Percentiles rank a stretch among this genome's conserved stretches.
These are phyloP conservation scores for Porphyrellus sp. DNA, from an alignment of 1,284 basidiomycete genomes.

Conservation along the genomic window DNA sequence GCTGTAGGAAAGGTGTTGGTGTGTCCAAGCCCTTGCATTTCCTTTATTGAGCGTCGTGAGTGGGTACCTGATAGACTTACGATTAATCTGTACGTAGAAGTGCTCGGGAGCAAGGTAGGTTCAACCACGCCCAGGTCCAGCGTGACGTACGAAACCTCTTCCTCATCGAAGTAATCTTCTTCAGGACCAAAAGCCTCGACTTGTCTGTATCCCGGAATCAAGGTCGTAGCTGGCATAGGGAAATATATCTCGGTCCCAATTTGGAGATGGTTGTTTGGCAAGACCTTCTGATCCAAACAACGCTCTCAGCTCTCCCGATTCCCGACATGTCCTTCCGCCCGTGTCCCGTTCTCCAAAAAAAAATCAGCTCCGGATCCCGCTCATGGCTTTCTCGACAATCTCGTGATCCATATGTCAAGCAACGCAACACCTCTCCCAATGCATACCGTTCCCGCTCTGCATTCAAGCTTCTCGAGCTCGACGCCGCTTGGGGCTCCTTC, in stretches of 20 bases:
- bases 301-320: neutral
- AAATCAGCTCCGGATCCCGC: constrained; percentile 40
- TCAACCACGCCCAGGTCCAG: constrained; percentile 70
- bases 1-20: constrained; percentile 67
- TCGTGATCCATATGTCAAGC: constrained; percentile 66
- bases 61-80: constrained; percentile 42
- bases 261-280: constrained; percentile 13
- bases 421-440: constrained; percentile 44
- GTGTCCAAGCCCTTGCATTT: constrained; percentile 64
- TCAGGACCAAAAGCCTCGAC: constrained; percentile 59
- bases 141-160: constrained; percentile 65
- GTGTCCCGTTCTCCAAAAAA: constrained; percentile 28
- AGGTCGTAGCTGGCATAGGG: constrained; percentile 21
- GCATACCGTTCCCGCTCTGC: constrained; percentile 77
- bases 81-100: constrained; percentile 64
- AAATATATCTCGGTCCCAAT: neutral
- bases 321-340: constrained; percentile 33
- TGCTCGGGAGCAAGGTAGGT: constrained; percentile 67
- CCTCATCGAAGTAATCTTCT: constrained; percentile 60
- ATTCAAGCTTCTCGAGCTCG: constrained; percentile 80
- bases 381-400: constrained; percentile 62
- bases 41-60: neutral
- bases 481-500: constrained; percentile 51
- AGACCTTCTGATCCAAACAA: constrained; percentile 26
- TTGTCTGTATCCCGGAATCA: constrained; percentile 55